Evolutionary conservation across 768 basidiomycete species (phyloP), one percentile per base, ranked within the genome.

Genomic region (Phanerodontia chrysosporium): DNA sequence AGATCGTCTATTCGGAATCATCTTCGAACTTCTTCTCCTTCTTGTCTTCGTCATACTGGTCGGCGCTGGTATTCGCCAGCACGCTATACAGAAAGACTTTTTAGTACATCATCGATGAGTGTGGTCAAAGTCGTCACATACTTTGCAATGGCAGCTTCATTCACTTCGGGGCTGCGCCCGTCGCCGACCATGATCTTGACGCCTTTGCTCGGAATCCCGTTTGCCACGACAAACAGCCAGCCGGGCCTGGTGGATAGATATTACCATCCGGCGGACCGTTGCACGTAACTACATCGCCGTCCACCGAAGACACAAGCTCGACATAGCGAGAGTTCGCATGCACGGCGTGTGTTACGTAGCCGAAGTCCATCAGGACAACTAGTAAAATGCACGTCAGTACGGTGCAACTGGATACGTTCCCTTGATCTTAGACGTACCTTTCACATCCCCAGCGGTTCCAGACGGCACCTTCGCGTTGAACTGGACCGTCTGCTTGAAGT

Each of bases 221-320:
- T 76, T 2, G 78, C 80, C 22, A 92, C 74, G n/a, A 91, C 65
- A 62, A 81, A 87, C 13, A 93, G 62, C 83, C 85, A 92, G 13
- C 82, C 91, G 92, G 90, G 4, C 91, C 91, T 49, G 91, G 91
- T 9, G 92, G 89, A 61, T 92, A 92, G 16, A 92, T 69, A 53
- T 74, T 75, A 1, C 78, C 77, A 64, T 83, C 75, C 1, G 88
- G 86, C 2, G 91, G 91, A 1, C 83, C 85, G 2, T 73, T 74
- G n/a, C 91, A 72, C 46, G 75, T 78, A 46, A 96, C 69, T 3
- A 75, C 76, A 27, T 80, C 76, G 52, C 76, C 73, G 9, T 78
- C 75, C 0, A 76, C 68, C 24, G 78, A 72, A 45, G 76, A 71
- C 32, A 70, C 67, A 55, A 96, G 76, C 64, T 86, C 87, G 22